Conservation (phyloP, 495 filamentous ascomycete genomes). For the Aspergillus bertholletiae region DNA sequence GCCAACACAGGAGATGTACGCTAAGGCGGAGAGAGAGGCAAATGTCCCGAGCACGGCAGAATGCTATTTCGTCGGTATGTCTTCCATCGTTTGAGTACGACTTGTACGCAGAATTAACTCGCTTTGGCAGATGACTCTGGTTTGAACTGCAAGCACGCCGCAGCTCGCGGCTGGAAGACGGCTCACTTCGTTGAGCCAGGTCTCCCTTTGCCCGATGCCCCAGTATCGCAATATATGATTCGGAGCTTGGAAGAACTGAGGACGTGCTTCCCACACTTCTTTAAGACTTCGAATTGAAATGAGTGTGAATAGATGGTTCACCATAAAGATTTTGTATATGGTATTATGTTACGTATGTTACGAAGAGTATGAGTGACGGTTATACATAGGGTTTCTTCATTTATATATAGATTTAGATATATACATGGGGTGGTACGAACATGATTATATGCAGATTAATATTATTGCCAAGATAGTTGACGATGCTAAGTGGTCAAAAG, state of each 20-base stretch:
- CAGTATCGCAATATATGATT: slow-evolving; percentile 66
- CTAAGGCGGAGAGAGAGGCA: slow-evolving; percentile 68
- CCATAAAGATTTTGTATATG: slow-evolving; percentile 10
- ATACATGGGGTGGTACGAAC: not conserved
- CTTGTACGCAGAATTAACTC: slow-evolving; percentile 3
- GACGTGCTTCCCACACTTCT: slow-evolving; percentile 70
- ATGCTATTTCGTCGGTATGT: slow-evolving; percentile 85
- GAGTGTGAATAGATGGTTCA: not conserved
- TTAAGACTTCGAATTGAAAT: slow-evolving; percentile 42
- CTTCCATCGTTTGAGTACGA: not conserved
- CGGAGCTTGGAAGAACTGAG: slow-evolving; percentile 69
- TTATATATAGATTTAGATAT: not conserved
- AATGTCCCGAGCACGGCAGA: slow-evolving; percentile 52
- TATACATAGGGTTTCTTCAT: not conserved
- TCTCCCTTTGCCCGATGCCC: slow-evolving; percentile 52
- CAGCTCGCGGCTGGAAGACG: slow-evolving; percentile 73
- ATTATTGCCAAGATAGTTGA: not conserved
- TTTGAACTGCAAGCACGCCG: slow-evolving; percentile 66
- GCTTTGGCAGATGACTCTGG: slow-evolving; percentile 69
- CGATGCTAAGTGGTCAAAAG: too few species aligned
- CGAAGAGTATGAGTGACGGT: not conserved
- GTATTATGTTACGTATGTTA: slow-evolving; percentile 1
- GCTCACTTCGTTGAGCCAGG: slow-evolving; percentile 78
- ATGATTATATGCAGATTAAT: not conserved
- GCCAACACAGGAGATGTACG: slow-evolving; percentile 77